Conservation (phyloP, 768 basidiomycete species). For the Tylopilus sp. region DNA sequence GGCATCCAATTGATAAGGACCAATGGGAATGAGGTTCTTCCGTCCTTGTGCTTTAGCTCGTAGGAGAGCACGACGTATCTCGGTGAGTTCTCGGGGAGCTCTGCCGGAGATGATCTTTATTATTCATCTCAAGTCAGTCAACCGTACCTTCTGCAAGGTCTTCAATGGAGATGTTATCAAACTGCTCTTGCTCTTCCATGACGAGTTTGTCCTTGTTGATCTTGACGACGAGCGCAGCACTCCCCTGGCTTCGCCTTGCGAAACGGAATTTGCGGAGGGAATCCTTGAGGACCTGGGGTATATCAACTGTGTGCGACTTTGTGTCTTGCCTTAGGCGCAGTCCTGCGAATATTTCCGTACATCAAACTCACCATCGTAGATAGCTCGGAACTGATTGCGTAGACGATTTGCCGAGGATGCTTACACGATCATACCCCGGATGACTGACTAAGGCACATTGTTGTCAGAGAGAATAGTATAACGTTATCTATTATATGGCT, state of each 20-base stretch:
- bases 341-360: background rate
- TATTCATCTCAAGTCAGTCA: background rate
- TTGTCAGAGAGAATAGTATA: no score
- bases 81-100: constrained; percentile 84
- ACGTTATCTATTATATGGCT: no score
- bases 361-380: constrained; percentile 23
- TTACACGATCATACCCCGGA: background rate
- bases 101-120: constrained; percentile 37
- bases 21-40: constrained; percentile 80
- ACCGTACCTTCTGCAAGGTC: constrained; percentile 83
- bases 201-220: constrained; percentile 79
- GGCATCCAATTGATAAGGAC: constrained; percentile 90
- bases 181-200: constrained; percentile 83
- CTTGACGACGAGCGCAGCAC: constrained; percentile 83
- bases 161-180: constrained; percentile 71
- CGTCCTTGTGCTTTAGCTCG: constrained; percentile 75
- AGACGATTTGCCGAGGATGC: background rate
- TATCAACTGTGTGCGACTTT: constrained; percentile 67
- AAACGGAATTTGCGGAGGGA: constrained; percentile 83
- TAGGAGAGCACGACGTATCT: constrained; percentile 85
- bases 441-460: no score
- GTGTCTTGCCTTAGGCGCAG: background rate
- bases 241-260: constrained; percentile 57
- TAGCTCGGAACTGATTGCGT: background rate
- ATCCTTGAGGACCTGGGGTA: constrained; percentile 74